Percentiles rank a stretch among this genome's conserved stretches.
Evolutionary conservation across 2,329 filamentous ascomycete species (phyloP).

Genomic region (Curvularia verruculosa): DNA sequence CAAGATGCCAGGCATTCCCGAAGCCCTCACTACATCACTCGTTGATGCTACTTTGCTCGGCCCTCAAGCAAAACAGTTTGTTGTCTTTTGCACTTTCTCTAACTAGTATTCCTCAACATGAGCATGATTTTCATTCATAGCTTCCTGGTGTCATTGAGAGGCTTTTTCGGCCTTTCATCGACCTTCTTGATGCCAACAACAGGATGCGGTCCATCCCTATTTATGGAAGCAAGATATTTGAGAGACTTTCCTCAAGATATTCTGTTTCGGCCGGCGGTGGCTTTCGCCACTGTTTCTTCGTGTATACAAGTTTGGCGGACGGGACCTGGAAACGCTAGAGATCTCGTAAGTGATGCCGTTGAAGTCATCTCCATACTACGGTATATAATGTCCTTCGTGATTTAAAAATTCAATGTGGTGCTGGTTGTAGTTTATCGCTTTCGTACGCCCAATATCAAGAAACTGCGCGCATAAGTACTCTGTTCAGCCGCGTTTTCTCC

Average conservation of each 20-base stretch:
- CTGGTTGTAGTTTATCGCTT: neutral
- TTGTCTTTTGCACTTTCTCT: neutral
- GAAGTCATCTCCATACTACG: slow-evolving; percentile 9
- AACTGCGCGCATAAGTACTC: neutral
- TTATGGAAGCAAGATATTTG: neutral
- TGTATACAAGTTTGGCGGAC: neutral
- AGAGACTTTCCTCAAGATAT: neutral
- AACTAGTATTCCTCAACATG: neutral
- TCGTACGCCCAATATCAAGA: neutral
- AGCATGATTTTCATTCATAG: neutral
- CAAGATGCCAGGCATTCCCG: neutral
- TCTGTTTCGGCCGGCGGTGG: neutral
- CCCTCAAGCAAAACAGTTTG: neutral
- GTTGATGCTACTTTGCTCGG: neutral
- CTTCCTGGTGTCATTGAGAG: neutral
- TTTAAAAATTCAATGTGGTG: neutral
- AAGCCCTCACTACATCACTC: neutral
- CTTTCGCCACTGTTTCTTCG: neutral
- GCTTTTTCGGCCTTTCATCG: neutral
- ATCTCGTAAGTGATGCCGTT: slow-evolving; percentile 5
- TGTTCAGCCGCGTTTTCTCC: too few relatives aligned
- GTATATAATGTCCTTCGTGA: neutral
- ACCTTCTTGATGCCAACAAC: neutral
- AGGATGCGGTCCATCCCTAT: neutral
- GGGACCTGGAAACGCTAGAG: neutral